Percentiles rank a stretch among this genome's conserved stretches.
Evolutionary conservation across 371 early-diverging fungal species (phyloP).

Genomic region (Rhizopus sp.): DNA sequence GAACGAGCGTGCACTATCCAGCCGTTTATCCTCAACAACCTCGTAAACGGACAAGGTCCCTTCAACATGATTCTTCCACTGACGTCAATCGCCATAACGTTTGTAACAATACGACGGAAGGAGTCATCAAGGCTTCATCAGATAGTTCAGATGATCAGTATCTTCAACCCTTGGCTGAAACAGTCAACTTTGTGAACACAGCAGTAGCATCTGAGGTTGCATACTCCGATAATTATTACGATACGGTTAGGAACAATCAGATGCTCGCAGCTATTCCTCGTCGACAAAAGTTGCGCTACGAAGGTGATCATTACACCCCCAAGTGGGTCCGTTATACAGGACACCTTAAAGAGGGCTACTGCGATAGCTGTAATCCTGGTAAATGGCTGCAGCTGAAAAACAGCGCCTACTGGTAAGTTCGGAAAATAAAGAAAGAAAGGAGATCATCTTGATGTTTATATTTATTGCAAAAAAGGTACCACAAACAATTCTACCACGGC

Average conservation of each 20-base stretch:
- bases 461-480: slow-evolving; percentile 57
- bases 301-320: slow-evolving; percentile 82
- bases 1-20: not conserved
- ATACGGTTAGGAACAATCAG: slow-evolving; percentile 2
- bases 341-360: slow-evolving; percentile 78
- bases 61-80: not conserved
- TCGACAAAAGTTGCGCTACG: slow-evolving; percentile 61
- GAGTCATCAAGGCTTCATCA: not conserved
- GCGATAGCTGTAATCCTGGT: slow-evolving; percentile 77
- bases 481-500: slow-evolving; percentile 85
- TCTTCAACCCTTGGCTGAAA: not conserved
- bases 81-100: not conserved
- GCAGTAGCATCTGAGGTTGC: not conserved
- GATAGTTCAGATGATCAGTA: not conserved
- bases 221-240: not conserved
- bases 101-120: not conserved
- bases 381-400: slow-evolving; percentile 89
- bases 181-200: not conserved
- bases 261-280: slow-evolving; percentile 37
- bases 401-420: slow-evolving; percentile 84
- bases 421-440: not conserved
- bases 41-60: slow-evolving; percentile 8
- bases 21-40: not conserved
- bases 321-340: slow-evolving; percentile 78
- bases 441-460: not conserved